A percentile compares a stretch with the other conserved stretches of the same genome.
phyloP scores from a whole-genome alignment of 2,329 filamentous ascomycete genomes.

The Rutstroemia sp. region DNA sequence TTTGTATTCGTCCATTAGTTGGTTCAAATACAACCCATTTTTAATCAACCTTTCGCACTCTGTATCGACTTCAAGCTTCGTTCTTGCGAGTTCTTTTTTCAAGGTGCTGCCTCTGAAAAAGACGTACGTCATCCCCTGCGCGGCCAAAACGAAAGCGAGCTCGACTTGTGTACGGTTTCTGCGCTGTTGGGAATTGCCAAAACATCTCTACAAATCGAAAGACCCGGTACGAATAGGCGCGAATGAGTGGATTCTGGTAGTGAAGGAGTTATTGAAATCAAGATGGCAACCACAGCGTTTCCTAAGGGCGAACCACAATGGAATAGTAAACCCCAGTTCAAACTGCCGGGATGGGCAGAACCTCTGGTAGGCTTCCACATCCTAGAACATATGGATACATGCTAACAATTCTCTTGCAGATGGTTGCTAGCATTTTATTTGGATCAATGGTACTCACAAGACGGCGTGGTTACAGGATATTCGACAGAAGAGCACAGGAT shows the following conservation, averaged over 20 bases:
- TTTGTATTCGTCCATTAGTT: no score
- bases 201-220: no score
- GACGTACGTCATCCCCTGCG: constrained; percentile 5
- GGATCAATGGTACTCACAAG: constrained; percentile 28
- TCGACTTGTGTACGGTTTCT: neutral
- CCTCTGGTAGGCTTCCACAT: constrained; percentile 22
- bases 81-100: neutral
- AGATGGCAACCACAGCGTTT: constrained; percentile 1
- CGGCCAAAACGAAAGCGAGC: neutral
- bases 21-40: no score
- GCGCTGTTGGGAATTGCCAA: no score
- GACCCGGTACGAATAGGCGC: neutral
- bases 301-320: constrained; percentile 23
- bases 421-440: constrained; percentile 29
- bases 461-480: constrained; percentile 22
- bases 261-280: neutral
- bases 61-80: no score
- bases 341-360: constrained; percentile 29
- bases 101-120: neutral
- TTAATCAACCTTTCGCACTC: no score
- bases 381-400: neutral
- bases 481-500: constrained; percentile 13
- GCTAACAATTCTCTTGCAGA: constrained; percentile 13
- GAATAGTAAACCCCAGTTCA: constrained; percentile 28
- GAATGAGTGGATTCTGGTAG: neutral